phyloP scores from a whole-genome alignment of 306 rosid genomes.

The Oemleria cerasiformis region DNA sequence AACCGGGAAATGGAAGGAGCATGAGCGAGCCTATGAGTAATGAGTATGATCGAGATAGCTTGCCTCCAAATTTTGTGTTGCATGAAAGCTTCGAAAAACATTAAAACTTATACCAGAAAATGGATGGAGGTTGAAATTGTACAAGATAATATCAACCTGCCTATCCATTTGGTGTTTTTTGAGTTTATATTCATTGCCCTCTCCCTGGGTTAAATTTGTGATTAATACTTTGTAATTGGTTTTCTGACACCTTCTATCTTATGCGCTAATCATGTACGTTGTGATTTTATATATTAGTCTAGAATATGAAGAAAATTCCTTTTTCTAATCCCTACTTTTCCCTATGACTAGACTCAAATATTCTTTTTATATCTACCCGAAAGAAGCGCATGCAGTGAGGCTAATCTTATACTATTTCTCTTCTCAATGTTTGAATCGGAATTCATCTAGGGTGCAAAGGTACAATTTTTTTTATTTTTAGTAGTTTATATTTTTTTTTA shows the following conservation, averaged over 20 bases:
- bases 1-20: constrained; percentile 30
- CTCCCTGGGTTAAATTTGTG: constrained; percentile 7
- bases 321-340: neutral
- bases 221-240: neutral
- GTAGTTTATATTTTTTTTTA: too few relatives aligned
- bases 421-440: too few relatives aligned
- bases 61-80: constrained; percentile 28
- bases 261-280: constrained; percentile 2
- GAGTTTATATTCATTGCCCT: constrained; percentile 7
- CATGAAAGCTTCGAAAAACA: constrained; percentile 32
- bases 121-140: constrained; percentile 39
- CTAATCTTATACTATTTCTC: too few relatives aligned
- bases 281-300: neutral
- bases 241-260: neutral
- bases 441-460: too few relatives aligned
- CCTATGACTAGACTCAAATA: neutral
- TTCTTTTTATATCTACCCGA: neutral
- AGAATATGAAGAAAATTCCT: neutral
- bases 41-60: constrained; percentile 21
- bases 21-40: constrained; percentile 31
- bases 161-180: constrained; percentile 31
- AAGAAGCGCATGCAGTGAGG: neutral
- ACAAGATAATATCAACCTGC: constrained; percentile 31
- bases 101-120: constrained; percentile 24
- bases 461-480: too few relatives aligned